A percentile compares a stretch with the other conserved stretches of the same genome.
Evolutionary conservation across 2,329 filamentous ascomycete genomes (phyloP).

Genomic region (Exserohilum turcica): DNA sequence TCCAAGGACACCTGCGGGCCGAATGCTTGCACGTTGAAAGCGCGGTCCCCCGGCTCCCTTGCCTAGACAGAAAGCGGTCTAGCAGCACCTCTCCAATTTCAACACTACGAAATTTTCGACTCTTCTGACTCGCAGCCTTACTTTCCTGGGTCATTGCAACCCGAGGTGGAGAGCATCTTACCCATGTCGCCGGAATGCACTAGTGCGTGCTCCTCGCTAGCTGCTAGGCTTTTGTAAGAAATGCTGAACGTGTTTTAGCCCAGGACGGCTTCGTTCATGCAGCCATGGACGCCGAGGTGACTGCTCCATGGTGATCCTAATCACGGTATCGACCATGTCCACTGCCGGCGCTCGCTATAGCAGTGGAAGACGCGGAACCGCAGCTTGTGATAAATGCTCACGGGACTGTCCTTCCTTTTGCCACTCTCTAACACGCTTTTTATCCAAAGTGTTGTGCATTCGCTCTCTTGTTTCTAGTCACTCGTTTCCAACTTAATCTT

Average conservation of each 20-base stretch:
- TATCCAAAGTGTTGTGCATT: neutral
- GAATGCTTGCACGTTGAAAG: conserved; percentile 1
- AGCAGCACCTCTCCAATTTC: conserved; percentile 1
- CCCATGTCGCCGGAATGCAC: neutral
- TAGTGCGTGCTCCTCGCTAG: neutral
- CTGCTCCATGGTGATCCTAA: conserved; percentile 7
- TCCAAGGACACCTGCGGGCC: neutral
- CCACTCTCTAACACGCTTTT: conserved; percentile 6
- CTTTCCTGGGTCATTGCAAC: neutral
- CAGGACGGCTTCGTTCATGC: neutral
- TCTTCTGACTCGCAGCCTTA: neutral
- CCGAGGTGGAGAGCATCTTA: neutral
- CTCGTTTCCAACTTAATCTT: conserved; percentile 1
- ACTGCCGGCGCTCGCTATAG: neutral
- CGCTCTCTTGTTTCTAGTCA: neutral
- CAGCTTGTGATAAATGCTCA: conserved; percentile 10
- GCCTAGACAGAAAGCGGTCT: neutral
- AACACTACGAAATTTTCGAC: neutral
- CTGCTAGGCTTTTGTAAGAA: neutral
- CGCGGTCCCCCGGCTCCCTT: conserved; percentile 2
- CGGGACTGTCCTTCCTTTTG: neutral
- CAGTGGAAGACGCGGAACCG: neutral
- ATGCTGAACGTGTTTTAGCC: neutral
- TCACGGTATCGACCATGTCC: conserved; percentile 1
- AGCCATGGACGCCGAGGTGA: neutral